Conservation (phyloP, 2,329 filamentous ascomycete genomes). For the Colletotrichum sp. region DNA sequence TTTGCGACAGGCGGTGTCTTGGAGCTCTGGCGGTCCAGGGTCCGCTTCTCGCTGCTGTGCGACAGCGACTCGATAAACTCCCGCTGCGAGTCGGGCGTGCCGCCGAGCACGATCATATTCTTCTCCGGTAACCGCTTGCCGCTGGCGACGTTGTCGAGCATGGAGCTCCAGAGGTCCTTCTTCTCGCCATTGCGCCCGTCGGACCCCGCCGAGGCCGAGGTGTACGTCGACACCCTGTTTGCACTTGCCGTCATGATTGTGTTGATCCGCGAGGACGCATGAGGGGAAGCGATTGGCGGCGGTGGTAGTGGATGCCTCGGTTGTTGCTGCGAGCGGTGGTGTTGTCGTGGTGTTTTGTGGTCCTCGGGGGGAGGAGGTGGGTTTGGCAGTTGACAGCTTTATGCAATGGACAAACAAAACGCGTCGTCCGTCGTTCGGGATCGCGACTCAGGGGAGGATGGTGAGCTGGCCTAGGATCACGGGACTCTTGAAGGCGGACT, state of each 20-base stretch:
- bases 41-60: constrained; percentile 57
- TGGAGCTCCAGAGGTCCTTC: constrained; percentile 92
- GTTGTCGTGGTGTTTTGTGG: constrained; percentile 2
- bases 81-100: constrained; percentile 80
- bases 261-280: constrained; percentile 7
- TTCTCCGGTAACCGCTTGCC: constrained; percentile 91
- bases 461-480: background rate
- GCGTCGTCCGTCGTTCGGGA: background rate
- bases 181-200: constrained; percentile 71
- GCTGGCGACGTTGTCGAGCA: constrained; percentile 89
- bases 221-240: constrained; percentile 65
- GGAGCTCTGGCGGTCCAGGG: constrained; percentile 57
- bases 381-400: constrained; percentile 13
- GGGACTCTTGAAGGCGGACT: background rate
- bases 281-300: background rate
- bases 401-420: constrained; percentile 7
- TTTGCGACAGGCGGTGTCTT: constrained; percentile 84
- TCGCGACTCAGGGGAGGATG: constrained; percentile 8
- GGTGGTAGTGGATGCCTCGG: background rate
- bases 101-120: constrained; percentile 85
- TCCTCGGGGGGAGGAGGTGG: background rate
- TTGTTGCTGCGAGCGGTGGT: background rate
- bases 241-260: constrained; percentile 53
- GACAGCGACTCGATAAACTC: constrained; percentile 78
- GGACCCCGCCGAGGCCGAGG: constrained; percentile 56